Evolutionary conservation across 179 eudicot species (phyloP).

Genomic region (Sideroxylon spinosum): DNA sequence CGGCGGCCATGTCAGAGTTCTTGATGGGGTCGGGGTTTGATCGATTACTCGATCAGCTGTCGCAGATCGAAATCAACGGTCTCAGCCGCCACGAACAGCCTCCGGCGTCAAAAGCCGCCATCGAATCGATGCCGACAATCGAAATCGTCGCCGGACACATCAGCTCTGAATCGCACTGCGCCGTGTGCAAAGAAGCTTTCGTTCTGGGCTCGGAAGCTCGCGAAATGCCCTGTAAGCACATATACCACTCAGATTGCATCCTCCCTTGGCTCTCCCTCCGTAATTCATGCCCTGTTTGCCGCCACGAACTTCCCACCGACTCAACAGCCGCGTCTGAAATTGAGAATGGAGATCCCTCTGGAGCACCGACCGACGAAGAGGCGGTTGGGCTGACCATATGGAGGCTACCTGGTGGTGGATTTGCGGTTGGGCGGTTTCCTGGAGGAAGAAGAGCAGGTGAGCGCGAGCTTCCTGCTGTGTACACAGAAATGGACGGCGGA

Average conservation of each 20-base stretch:
- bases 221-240: constrained; percentile 53
- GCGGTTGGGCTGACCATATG: constrained; percentile 43
- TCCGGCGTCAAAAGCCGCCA: constrained; percentile 40
- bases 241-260: constrained; percentile 48
- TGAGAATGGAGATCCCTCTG: not conserved
- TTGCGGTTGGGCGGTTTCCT: constrained; percentile 43
- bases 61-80: constrained; percentile 37
- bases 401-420: constrained; percentile 54
- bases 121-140: constrained; percentile 38
- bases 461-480: constrained; percentile 71
- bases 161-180: constrained; percentile 33
- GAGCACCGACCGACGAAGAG: constrained; percentile 12
- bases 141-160: constrained; percentile 25
- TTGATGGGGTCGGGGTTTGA: constrained; percentile 57
- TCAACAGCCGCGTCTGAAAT: not conserved
- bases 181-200: constrained; percentile 42
- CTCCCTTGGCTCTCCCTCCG: constrained; percentile 43
- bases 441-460: constrained; percentile 44
- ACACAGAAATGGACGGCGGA: constrained; percentile 71
- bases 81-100: constrained; percentile 31
- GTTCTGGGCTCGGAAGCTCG: constrained; percentile 37
- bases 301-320: constrained; percentile 38
- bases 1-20: constrained; percentile 44
- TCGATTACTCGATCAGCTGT: constrained; percentile 44
- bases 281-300: constrained; percentile 49